A percentile compares a stretch with the other conserved stretches of the same genome.
These are phyloP conservation scores for Polychaeton citri DNA, from an alignment of 2,329 filamentous ascomycete species.

Conservation along the genomic window DNA sequence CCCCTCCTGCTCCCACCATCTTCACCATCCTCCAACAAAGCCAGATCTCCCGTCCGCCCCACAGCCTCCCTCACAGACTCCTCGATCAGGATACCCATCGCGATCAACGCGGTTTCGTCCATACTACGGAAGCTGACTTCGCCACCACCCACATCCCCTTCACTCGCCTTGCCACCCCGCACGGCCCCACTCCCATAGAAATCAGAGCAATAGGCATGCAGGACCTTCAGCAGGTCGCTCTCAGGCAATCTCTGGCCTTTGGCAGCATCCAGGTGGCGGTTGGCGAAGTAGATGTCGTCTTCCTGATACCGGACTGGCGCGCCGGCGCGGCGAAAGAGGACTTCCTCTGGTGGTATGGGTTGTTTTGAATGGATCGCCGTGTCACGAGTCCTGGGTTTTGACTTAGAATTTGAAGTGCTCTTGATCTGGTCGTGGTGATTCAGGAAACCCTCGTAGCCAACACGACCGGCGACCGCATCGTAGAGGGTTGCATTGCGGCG, in stretches of 20 bases:
- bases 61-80: slow-evolving; percentile 50
- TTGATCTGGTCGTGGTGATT: slow-evolving; percentile 2
- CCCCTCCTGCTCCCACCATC: slow-evolving; percentile 8
- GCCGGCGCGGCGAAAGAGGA: slow-evolving; percentile 51
- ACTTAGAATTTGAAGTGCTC: slow-evolving; percentile 11
- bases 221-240: slow-evolving; percentile 53
- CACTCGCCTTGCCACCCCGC: background rate
- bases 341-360: slow-evolving; percentile 52
- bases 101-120: slow-evolving; percentile 66
- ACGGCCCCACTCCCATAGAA: slow-evolving; percentile 41
- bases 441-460: slow-evolving; percentile 33
- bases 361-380: slow-evolving; percentile 15
- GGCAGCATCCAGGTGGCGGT: slow-evolving; percentile 39
- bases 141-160: slow-evolving; percentile 6
- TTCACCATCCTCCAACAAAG: slow-evolving; percentile 50
- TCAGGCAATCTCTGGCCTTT: slow-evolving; percentile 43
- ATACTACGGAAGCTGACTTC: slow-evolving; percentile 43
- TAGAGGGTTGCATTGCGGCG: slow-evolving; percentile 53
- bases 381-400: slow-evolving; percentile 15
- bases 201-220: slow-evolving; percentile 55
- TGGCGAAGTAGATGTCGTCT: slow-evolving; percentile 56
- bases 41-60: slow-evolving; percentile 53
- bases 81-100: slow-evolving; percentile 62
- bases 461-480: slow-evolving; percentile 53
- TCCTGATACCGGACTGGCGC: slow-evolving; percentile 58